Conservation (phyloP, 192 early-diverging fungal genomes). For the Coemansia biformis region DNA sequence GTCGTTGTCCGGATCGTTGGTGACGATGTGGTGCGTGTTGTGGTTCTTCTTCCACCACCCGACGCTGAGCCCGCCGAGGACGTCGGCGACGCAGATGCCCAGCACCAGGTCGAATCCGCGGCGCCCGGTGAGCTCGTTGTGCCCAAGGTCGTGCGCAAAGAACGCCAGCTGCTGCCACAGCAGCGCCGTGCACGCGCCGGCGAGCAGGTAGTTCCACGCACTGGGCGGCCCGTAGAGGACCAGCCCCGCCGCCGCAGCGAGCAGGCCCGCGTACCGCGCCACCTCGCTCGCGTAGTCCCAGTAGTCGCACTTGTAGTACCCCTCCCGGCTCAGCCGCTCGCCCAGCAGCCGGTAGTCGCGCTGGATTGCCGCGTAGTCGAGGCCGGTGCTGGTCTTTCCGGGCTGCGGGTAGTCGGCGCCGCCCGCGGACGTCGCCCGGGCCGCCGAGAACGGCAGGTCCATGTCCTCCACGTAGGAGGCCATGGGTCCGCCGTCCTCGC, state of each 20-base stretch:
- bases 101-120: conserved; percentile 68
- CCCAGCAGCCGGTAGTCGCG: conserved; percentile 66
- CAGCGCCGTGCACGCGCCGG: conserved; percentile 57
- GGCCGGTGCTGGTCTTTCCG: conserved; percentile 1
- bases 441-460: conserved; percentile 34
- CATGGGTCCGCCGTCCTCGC: conserved; percentile 3
- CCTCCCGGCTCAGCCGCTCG: conserved; percentile 53
- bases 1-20: conserved; percentile 91
- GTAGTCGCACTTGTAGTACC: conserved; percentile 63
- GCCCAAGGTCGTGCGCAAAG: conserved; percentile 95
- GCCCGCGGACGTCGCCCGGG: conserved; percentile 13
- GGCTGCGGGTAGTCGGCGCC: conserved; percentile 17
- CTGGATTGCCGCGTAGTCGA: conserved; percentile 49
- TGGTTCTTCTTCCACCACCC: conserved; percentile 99
- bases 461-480: conserved; percentile 47
- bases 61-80: conserved; percentile 80
- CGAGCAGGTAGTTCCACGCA: conserved; percentile 37
- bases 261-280: conserved; percentile 34
- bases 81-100: conserved; percentile 75
- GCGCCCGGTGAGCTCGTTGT: conserved; percentile 81
- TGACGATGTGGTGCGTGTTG: conserved; percentile 95
- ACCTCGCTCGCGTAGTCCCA: conserved; percentile 52
- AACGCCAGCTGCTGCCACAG: conserved; percentile 94
- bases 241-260: conserved; percentile 23
- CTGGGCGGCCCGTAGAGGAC: conserved; percentile 26